phyloP scores from a whole-genome alignment of 169 alveolate genomes.

The Cryptosporidium parvum region DNA sequence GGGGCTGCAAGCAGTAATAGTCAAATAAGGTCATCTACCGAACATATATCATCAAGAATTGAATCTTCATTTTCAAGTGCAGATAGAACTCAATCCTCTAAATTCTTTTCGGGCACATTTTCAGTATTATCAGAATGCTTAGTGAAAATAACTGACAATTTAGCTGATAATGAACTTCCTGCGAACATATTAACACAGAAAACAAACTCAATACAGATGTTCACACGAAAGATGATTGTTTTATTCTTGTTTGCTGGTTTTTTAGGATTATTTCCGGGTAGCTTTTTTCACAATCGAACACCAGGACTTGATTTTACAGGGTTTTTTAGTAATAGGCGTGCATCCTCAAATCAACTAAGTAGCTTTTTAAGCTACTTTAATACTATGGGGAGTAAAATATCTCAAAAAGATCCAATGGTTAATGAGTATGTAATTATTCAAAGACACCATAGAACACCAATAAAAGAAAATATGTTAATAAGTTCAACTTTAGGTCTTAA shows the following conservation, averaged over 20 bases:
- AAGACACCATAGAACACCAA: not conserved
- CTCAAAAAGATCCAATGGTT: not conserved
- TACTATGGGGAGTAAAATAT: not conserved
- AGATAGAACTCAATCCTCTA: not conserved
- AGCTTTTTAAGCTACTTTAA: slow-evolving; percentile 16
- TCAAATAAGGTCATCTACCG: not conserved
- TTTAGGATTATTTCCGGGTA: slow-evolving; percentile 25
- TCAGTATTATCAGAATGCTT: not conserved
- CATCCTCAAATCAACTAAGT: not conserved
- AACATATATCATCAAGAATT: not conserved
- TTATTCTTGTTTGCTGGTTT: slow-evolving; percentile 25
- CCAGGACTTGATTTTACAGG: not conserved
- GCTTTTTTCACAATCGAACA: not conserved
- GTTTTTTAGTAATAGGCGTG: not conserved
- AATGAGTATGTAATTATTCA: slow-evolving; percentile 4
- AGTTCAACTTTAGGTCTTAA: not conserved
- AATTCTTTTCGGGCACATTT: not conserved
- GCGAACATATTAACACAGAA: not conserved
- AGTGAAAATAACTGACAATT: not conserved
- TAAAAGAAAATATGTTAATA: not conserved
- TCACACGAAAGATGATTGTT: slow-evolving; percentile 15
- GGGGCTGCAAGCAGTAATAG: not conserved
- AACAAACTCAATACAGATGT: slow-evolving; percentile 5
- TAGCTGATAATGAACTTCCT: slow-evolving; percentile 13
- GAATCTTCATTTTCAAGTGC: not conserved